A percentile compares a stretch with the other conserved stretches of the same genome.
Conservation (phyloP, 2,329 filamentous ascomycete genomes). For the Raffaelea arxii region DNA sequence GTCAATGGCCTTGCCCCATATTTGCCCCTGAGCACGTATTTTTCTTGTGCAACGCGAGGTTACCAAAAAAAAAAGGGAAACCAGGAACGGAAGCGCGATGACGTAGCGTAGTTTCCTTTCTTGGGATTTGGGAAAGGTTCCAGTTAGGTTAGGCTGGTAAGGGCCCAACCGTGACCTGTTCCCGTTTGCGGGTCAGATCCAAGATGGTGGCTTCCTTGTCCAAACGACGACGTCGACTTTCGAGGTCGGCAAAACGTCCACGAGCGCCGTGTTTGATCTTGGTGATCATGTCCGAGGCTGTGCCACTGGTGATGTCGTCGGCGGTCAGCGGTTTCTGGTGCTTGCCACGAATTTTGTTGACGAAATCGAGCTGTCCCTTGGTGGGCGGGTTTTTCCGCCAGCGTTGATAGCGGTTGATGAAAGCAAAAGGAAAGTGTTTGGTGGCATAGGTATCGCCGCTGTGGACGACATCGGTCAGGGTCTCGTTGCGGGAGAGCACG, state of each 20-base stretch:
- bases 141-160: neutral
- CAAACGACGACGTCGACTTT: constrained; percentile 40
- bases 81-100: too few species aligned
- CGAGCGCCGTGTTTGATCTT: constrained; percentile 77
- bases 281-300: constrained; percentile 83
- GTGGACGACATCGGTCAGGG: constrained; percentile 67
- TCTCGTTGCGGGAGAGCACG: constrained; percentile 53
- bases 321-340: constrained; percentile 40
- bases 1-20: too few species aligned
- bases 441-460: constrained; percentile 75
- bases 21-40: too few species aligned
- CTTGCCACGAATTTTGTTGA: constrained; percentile 55
- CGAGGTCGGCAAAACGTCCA: constrained; percentile 47
- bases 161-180: constrained; percentile 48
- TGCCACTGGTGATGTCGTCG: constrained; percentile 62
- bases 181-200: constrained; percentile 33
- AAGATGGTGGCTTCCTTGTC: constrained; percentile 25
- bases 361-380: constrained; percentile 54
- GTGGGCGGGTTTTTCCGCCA: constrained; percentile 65
- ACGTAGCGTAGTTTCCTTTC: neutral
- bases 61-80: too few species aligned
- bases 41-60: too few species aligned
- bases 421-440: constrained; percentile 53
- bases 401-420: constrained; percentile 53
- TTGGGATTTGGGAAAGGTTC: neutral